Conservation (phyloP, 768 basidiomycete species). For the Pleurotus platypus region DNA sequence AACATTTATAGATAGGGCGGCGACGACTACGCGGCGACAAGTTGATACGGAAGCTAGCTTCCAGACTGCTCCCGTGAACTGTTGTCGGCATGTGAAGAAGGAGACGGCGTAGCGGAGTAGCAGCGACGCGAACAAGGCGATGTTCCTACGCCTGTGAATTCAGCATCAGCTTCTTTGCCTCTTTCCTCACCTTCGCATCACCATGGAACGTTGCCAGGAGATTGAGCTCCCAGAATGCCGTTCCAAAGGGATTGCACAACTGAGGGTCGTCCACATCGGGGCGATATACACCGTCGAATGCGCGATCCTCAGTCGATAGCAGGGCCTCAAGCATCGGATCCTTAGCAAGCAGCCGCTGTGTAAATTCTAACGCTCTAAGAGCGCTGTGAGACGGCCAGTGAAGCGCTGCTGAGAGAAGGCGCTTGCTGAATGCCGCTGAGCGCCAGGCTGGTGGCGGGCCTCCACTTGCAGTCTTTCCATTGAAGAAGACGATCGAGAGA, state of each 20-base stretch:
- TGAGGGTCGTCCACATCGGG: conserved; percentile 89
- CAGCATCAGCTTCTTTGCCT: conserved; percentile 50
- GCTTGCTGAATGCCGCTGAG: conserved; percentile 89
- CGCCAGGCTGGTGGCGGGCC: conserved; percentile 54
- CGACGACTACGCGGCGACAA: not conserved
- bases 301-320: conserved; percentile 83
- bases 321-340: conserved; percentile 82
- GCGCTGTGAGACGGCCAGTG: conserved; percentile 74
- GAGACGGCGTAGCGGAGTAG: not conserved
- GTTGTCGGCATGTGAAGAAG: not conserved
- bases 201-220: conserved; percentile 56
- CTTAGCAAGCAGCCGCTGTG: conserved; percentile 65
- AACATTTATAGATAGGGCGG: not conserved
- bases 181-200: conserved; percentile 65
- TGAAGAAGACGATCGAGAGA: conserved; percentile 73
- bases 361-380: conserved; percentile 70
- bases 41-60: not conserved
- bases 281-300: conserved; percentile 79
- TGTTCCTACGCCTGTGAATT: conserved; percentile 1
- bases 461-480: conserved; percentile 29
- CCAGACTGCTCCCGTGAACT: not conserved
- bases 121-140: too few relatives aligned
- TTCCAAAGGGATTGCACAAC: conserved; percentile 75
- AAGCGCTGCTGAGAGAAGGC: conserved; percentile 76
- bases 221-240: conserved; percentile 84